A percentile compares a stretch with the other conserved stretches of the same genome.
phyloP scores from a whole-genome alignment of 1,139 yeast genomes.

The Meyerozyma elateridarum region DNA sequence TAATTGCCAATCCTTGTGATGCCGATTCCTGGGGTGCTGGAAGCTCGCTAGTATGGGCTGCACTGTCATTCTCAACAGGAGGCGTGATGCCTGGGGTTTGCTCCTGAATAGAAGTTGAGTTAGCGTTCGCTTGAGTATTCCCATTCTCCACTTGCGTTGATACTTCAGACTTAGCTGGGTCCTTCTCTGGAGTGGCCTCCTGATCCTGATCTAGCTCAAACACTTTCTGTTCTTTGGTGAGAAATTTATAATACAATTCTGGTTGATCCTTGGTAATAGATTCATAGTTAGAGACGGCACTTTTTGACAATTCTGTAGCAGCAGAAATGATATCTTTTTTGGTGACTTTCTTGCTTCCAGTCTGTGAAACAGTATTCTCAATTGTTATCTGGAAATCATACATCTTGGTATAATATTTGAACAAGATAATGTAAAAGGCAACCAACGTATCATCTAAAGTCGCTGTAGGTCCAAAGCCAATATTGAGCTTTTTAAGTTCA shows the following conservation, averaged over 20 bases:
- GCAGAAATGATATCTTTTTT: constrained; percentile 36
- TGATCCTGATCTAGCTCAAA: too few species aligned
- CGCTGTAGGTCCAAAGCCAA: constrained; percentile 80
- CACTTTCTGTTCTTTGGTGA: too few species aligned
- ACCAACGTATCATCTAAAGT: constrained; percentile 71
- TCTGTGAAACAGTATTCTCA: constrained; percentile 28
- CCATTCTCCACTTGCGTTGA: too few species aligned
- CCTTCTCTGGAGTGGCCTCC: too few species aligned
- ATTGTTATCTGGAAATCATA: constrained; percentile 5
- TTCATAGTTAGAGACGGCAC: constrained; percentile 16
- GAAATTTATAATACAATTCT: constrained; percentile 28
- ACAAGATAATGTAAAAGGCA: constrained; percentile 54
- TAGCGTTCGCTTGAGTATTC: too few species aligned
- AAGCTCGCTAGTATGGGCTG: too few species aligned
- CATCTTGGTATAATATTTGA: constrained; percentile 18
- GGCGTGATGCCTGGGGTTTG: too few species aligned
- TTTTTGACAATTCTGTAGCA: constrained; percentile 15
- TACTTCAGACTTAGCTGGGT: too few species aligned
- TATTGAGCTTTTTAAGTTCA: constrained; percentile 68
- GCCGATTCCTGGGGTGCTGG: too few species aligned
- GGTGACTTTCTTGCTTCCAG: constrained; percentile 36
- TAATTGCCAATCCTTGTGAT: too few species aligned
- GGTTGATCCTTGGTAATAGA: constrained; percentile 26
- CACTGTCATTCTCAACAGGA: too few species aligned
- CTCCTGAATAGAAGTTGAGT: too few species aligned